phyloP scores from a whole-genome alignment of 2,329 filamentous ascomycete species.

The Fusarium chlamydosporum region DNA sequence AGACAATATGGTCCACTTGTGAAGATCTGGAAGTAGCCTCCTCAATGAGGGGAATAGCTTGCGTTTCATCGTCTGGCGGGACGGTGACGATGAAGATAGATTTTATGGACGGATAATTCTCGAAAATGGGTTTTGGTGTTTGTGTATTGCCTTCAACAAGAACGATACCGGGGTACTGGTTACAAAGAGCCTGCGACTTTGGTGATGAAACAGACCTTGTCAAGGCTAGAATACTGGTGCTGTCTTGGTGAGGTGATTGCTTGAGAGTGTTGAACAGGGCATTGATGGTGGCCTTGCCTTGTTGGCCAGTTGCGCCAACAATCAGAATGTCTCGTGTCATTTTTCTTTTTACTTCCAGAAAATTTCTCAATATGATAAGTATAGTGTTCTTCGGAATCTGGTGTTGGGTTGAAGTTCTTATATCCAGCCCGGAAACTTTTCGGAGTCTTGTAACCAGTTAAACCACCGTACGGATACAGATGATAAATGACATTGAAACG shows the following conservation, averaged over 20 bases:
- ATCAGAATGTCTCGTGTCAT: constrained; percentile 34
- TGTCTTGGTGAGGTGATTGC: neutral
- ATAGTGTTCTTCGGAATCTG: neutral
- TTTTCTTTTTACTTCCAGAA: neutral
- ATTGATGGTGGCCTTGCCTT: constrained; percentile 34
- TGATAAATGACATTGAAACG: too few species aligned
- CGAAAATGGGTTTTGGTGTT: constrained; percentile 40
- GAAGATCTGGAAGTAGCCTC: constrained; percentile 14
- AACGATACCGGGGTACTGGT: neutral
- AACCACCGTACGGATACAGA: too few species aligned
- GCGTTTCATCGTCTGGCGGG: constrained; percentile 46
- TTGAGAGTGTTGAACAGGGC: constrained; percentile 14
- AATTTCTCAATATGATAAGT: too few species aligned
- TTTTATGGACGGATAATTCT: constrained; percentile 38
- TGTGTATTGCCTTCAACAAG: constrained; percentile 34
- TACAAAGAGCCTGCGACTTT: constrained; percentile 5
- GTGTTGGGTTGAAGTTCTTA: neutral
- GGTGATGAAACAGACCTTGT: constrained; percentile 18
- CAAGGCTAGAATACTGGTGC: constrained; percentile 11
- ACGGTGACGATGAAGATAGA: constrained; percentile 50
- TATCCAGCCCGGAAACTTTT: neutral
- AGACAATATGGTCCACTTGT: constrained; percentile 41
- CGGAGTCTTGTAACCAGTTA: neutral
- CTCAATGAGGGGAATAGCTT: constrained; percentile 48
- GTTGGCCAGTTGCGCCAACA: constrained; percentile 38